A percentile compares a stretch with the other conserved stretches of the same genome.
These are phyloP conservation scores for Peterozyma xylosa DNA, from an alignment of 805 yeast genomes.

Conservation along the genomic window DNA sequence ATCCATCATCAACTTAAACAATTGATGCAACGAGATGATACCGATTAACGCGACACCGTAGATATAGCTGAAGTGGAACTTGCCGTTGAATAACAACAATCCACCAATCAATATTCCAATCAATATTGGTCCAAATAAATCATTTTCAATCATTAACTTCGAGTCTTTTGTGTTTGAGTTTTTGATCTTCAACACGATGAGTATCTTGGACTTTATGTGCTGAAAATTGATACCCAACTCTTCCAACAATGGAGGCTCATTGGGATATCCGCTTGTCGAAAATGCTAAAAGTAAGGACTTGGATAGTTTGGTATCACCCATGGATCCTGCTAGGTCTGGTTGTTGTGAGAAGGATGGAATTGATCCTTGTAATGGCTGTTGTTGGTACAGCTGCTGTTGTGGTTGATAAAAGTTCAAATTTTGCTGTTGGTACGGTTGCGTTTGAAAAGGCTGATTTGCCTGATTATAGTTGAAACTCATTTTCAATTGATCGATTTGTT, in stretches of 20 bases:
- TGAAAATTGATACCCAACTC: conserved; percentile 90
- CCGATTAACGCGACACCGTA: conserved; percentile 96
- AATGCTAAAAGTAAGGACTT: conserved; percentile 86
- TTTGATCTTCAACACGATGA: conserved; percentile 76
- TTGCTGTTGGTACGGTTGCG: too few relatives aligned
- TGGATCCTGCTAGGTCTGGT: conserved; percentile 28
- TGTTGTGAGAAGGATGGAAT: too few relatives aligned
- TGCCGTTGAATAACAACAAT: conserved; percentile 76
- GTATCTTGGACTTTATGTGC: conserved; percentile 79
- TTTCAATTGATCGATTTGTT: too few relatives aligned
- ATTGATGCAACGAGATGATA: conserved; percentile 70
- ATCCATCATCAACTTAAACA: conserved; percentile 83
- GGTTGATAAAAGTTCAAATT: too few relatives aligned
- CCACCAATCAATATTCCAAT: conserved; percentile 86
- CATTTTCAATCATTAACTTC: conserved; percentile 81
- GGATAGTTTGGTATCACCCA: conserved; percentile 40
- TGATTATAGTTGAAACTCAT: too few relatives aligned
- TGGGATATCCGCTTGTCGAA: conserved; percentile 87
- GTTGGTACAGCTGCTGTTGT: too few relatives aligned
- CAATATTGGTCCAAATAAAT: conserved; percentile 89
- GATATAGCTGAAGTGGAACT: conserved; percentile 93
- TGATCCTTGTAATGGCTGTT: too few relatives aligned
- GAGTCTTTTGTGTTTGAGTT: conserved; percentile 45
- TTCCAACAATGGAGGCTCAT: conserved; percentile 89
- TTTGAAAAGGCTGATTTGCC: too few relatives aligned